Evolutionary conservation across 2,329 filamentous ascomycete species (phyloP).

Genomic region (Ophiostoma quercus): DNA sequence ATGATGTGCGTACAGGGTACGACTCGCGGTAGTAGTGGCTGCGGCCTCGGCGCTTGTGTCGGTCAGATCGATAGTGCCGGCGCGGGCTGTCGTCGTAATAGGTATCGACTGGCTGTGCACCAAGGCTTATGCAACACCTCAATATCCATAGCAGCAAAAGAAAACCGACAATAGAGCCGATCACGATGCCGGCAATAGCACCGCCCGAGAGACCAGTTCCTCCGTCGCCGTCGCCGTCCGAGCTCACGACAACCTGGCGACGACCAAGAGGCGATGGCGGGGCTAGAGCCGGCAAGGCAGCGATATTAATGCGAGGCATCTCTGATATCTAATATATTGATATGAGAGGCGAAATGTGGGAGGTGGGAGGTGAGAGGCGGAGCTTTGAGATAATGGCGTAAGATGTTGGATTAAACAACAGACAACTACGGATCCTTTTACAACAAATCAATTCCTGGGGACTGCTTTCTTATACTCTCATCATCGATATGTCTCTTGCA

Average conservation of each 20-base stretch:
- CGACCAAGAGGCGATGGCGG: not conserved
- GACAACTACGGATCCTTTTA: not conserved
- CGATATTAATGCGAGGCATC: slow-evolving; percentile 2
- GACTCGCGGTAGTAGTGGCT: slow-evolving; percentile 9
- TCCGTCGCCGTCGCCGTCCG: not conserved
- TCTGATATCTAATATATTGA: not conserved
- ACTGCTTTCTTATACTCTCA: not conserved
- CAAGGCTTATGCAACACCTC: not conserved
- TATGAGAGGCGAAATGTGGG: not conserved
- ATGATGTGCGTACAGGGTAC: not conserved
- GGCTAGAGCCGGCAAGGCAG: not conserved
- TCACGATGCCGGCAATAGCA: slow-evolving; percentile 5
- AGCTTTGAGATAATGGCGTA: not conserved
- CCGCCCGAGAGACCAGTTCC: not conserved
- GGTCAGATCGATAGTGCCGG: not conserved
- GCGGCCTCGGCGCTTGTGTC: not conserved
- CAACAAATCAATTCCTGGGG: not conserved
- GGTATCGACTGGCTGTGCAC: not conserved
- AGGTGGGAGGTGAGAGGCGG: not conserved
- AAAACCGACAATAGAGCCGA: not conserved
- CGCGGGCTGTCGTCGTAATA: not conserved
- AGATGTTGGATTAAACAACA: not conserved
- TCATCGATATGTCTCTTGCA: not conserved
- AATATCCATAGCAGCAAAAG: not conserved
- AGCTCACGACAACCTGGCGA: not conserved